Evolutionary conservation across 2,329 filamentous ascomycete genomes (phyloP), one percentile per base, ranked within the genome.

Genomic region (Blastomyces percursus): DNA sequence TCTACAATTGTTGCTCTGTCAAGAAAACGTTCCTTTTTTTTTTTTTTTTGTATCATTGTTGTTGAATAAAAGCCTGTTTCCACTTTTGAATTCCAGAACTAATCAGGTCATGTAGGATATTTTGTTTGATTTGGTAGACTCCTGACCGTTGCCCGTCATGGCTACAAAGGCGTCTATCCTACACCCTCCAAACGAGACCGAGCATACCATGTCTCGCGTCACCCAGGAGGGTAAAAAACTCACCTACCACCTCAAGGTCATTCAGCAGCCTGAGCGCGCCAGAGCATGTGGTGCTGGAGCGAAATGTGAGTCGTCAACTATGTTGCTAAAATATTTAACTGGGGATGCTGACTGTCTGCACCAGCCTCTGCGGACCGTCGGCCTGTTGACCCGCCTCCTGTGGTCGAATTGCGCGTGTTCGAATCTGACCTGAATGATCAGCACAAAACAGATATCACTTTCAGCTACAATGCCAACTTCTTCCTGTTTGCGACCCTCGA

Each of bases 401-500:
- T 99, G 62, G 91, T 97, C 48, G 90, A 96, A 76, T 81, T 99
- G 65, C 88, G 87, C 67, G 89, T 97, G 66, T 91, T 86, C 69
- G 89, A 96, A 72, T 89, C 75, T 11, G 74, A 78, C 32, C 74
- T 77, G 19, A 80, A 80, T 62, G 83, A 86, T 32, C 80, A 86
- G 30, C 81, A 84, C 58, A 77, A 80, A 60, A 82, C 83, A 62
- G 88, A 91, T 65, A 84, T 91, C 70, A 97, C 94, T 1, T 96
- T 96, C 71, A 84, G 86, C 64, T 96, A 96, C 80, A 93, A 96
- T 72, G 92, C 92, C 72, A 96, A 96, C 77, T 97, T 97, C 83
- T 97, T 99, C 78, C 86, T 97, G 50, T 97, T 91, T 71, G 90
- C 92, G 60, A 96, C 91, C 6, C 82, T 99, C 64, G 91, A 96